These are phyloP conservation scores for Lasiodiplodia citricola DNA, from an alignment of 2,329 filamentous ascomycete species.

Conservation along the genomic window DNA sequence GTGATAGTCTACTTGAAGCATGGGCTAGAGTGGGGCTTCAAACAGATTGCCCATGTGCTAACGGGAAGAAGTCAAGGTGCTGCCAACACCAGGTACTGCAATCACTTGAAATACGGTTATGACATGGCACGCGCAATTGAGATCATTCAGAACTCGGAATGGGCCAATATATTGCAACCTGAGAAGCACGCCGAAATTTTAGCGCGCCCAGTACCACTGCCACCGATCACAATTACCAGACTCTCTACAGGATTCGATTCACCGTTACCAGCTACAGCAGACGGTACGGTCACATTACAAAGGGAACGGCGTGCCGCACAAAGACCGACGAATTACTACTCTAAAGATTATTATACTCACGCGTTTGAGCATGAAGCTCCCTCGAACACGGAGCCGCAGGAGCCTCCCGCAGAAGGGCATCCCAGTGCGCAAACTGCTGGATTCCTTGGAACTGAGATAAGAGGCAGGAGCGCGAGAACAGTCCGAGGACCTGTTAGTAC, in stretches of 20 bases:
- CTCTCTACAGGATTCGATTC: neutral
- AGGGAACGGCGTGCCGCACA: slow-evolving; percentile 11
- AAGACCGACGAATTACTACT: neutral
- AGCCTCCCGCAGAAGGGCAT: neutral
- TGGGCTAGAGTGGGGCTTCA: slow-evolving; percentile 44
- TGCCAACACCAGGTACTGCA: slow-evolving; percentile 38
- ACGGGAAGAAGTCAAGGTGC: slow-evolving; percentile 36
- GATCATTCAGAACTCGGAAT: slow-evolving; percentile 28
- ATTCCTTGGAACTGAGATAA: neutral
- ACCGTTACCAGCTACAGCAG: neutral
- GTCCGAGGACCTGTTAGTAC: neutral
- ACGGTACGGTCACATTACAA: neutral
- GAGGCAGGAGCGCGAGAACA: neutral
- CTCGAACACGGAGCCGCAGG: neutral
- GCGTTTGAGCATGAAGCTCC: slow-evolving; percentile 34
- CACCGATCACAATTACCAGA: neutral
- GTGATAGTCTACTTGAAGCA: slow-evolving; percentile 50
- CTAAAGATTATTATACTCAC: slow-evolving; percentile 4
- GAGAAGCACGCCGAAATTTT: neutral
- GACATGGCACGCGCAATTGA: slow-evolving; percentile 33
- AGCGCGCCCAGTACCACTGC: neutral
- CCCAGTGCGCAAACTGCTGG: neutral
- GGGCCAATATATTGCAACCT: slow-evolving; percentile 12
- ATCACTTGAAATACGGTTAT: slow-evolving; percentile 26
- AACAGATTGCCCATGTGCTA: slow-evolving; percentile 42